A percentile compares a stretch with the other conserved stretches of the same genome.
phyloP scores from a whole-genome alignment of 768 basidiomycete species.

The Lepiota subincarnata region DNA sequence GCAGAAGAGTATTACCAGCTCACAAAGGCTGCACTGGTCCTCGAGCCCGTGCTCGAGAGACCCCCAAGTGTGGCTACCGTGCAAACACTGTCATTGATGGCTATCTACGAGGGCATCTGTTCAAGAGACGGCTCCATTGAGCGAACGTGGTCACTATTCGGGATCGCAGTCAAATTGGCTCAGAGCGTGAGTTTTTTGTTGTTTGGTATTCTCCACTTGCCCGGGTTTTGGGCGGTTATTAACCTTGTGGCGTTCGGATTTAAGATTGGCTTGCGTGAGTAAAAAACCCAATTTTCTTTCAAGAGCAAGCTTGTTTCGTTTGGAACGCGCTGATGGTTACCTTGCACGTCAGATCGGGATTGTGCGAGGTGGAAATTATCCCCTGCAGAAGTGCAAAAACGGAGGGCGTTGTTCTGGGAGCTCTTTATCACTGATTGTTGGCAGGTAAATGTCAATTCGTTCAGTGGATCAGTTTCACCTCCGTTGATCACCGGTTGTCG shows the following conservation, averaged over 20 bases:
- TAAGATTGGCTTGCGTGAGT: slow-evolving; percentile 68
- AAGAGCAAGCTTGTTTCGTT: slow-evolving; percentile 3
- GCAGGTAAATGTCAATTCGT: slow-evolving; percentile 44
- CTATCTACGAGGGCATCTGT: slow-evolving; percentile 65
- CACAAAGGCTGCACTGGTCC: slow-evolving; percentile 57
- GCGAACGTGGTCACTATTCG: slow-evolving; percentile 63
- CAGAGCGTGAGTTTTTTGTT: slow-evolving; percentile 54
- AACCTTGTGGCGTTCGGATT: slow-evolving; percentile 6
- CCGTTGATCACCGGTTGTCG: background rate
- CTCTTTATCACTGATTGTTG: slow-evolving; percentile 71
- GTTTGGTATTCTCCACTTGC: background rate
- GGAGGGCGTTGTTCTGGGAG: slow-evolving; percentile 70
- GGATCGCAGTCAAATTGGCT: slow-evolving; percentile 59
- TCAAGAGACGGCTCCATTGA: slow-evolving; percentile 69
- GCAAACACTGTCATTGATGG: slow-evolving; percentile 63
- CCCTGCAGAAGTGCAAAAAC: slow-evolving; percentile 63
- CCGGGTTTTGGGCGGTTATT: slow-evolving; percentile 9
- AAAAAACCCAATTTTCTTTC: slow-evolving; percentile 3
- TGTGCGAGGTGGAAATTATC: slow-evolving; percentile 66
- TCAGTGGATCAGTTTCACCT: background rate
- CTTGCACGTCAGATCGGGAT: slow-evolving; percentile 50
- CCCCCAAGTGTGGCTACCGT: slow-evolving; percentile 70
- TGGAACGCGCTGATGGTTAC: slow-evolving; percentile 3
- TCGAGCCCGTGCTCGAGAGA: slow-evolving; percentile 66
- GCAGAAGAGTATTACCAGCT: slow-evolving; percentile 56